Conservation (phyloP, 768 basidiomycete species). For the Leccinum subtestaceum region DNA sequence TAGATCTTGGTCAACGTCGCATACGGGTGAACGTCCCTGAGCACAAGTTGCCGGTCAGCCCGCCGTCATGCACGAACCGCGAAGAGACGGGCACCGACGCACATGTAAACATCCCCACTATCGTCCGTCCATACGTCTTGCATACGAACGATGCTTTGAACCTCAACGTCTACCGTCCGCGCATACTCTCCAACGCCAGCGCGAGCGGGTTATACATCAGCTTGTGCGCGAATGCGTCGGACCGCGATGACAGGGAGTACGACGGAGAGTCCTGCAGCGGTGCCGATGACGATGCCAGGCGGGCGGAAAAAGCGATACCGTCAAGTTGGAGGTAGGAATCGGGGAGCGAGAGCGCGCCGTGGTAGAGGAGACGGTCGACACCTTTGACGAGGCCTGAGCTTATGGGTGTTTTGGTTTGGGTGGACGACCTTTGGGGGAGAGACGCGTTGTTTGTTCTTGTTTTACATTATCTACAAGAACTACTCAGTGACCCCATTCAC, state of each 20-base stretch:
- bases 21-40: slow-evolving; percentile 67
- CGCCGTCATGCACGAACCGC: neutral
- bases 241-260: slow-evolving; percentile 5
- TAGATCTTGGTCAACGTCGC: slow-evolving; percentile 61
- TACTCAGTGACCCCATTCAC: neutral
- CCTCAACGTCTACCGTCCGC: slow-evolving; percentile 61
- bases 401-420: neutral
- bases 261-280: no score
- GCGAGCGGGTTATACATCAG: slow-evolving; percentile 69
- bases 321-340: slow-evolving; percentile 72
- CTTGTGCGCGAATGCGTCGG: slow-evolving; percentile 28
- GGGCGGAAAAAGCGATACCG: slow-evolving; percentile 66
- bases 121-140: slow-evolving; percentile 58
- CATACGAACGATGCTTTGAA: slow-evolving; percentile 54
- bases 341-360: slow-evolving; percentile 69
- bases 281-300: slow-evolving; percentile 24
- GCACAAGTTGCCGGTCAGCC: neutral
- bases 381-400: no score
- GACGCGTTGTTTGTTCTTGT: no score
- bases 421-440: no score
- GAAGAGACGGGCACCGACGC: slow-evolving; percentile 27
- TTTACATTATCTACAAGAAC: no score
- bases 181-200: slow-evolving; percentile 76
- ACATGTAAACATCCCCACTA: slow-evolving; percentile 39
- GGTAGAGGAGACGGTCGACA: slow-evolving; percentile 59